These are phyloP conservation scores for Basidioascus undulatus DNA, from an alignment of 768 basidiomycete species.

Conservation along the genomic window DNA sequence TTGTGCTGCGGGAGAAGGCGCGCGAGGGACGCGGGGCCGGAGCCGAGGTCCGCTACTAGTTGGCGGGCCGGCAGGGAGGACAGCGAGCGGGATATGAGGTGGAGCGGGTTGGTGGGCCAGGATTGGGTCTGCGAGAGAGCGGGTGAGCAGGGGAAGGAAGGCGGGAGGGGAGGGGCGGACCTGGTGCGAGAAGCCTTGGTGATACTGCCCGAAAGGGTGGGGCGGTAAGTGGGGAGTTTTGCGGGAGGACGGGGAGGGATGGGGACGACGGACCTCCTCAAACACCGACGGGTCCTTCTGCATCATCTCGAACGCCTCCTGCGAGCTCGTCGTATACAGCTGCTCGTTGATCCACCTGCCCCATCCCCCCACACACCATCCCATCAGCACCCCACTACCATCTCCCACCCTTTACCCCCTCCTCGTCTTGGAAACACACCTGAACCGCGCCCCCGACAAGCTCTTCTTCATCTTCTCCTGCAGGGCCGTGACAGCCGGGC, in stretches of 20 bases:
- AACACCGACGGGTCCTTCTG: conserved; percentile 55
- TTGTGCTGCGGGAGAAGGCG: conserved; percentile 34
- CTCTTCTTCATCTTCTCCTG: conserved; percentile 57
- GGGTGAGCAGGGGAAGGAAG: background rate
- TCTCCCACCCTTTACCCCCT: background rate
- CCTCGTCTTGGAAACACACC: conserved; percentile 24
- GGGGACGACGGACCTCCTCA: conserved; percentile 36
- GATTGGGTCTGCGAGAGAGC: conserved; percentile 49
- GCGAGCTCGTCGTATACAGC: conserved; percentile 66
- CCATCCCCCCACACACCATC: conserved; percentile 10
- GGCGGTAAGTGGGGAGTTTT: background rate
- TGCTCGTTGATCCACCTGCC: conserved; percentile 71
- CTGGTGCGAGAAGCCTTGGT: background rate
- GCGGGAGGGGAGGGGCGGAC: background rate
- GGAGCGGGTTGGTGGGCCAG: conserved; percentile 88
- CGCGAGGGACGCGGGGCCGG: conserved; percentile 78
- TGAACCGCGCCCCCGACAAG: conserved; percentile 65
- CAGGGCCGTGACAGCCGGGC: conserved; percentile 31
- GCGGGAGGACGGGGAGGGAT: background rate
- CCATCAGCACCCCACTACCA: background rate
- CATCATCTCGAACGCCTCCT: conserved; percentile 55
- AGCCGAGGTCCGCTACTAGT: conserved; percentile 78
- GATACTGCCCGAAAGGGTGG: background rate
- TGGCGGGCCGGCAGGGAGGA: conserved; percentile 38
- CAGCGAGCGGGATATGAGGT: conserved; percentile 44